Conservation (phyloP, 139 green algal genomes). For the Dunaliella sp. region DNA sequence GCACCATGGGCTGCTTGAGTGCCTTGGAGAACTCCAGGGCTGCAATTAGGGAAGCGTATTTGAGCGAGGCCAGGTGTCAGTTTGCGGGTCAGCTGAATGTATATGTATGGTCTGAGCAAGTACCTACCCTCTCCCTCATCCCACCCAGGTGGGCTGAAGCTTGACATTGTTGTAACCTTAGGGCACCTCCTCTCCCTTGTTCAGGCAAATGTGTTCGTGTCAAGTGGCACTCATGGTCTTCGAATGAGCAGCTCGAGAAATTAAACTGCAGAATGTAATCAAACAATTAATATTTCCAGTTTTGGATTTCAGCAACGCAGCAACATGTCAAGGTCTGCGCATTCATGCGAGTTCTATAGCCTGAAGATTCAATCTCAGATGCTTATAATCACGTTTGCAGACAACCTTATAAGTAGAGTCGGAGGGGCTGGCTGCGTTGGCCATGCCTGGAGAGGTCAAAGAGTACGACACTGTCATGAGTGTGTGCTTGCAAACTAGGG, state of each 20-base stretch:
- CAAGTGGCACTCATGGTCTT: neutral
- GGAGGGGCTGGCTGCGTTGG: too few relatives aligned
- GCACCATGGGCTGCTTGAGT: slow-evolving; percentile 41
- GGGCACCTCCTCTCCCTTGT: neutral
- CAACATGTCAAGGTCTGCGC: too few relatives aligned
- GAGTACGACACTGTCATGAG: too few relatives aligned
- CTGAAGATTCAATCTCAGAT: too few relatives aligned
- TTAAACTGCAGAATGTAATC: neutral
- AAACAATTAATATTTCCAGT: neutral
- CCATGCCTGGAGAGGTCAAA: too few relatives aligned
- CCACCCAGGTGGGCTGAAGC: neutral
- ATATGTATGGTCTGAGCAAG: neutral
- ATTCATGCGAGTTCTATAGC: too few relatives aligned
- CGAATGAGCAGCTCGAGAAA: too few relatives aligned
- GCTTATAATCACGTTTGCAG: too few relatives aligned
- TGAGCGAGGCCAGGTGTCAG: neutral
- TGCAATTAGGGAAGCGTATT: too few relatives aligned
- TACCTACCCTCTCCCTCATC: neutral
- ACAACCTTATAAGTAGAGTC: too few relatives aligned
- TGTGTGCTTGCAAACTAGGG: too few relatives aligned
- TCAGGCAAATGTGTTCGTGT: neutral
- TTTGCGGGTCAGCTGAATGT: neutral
- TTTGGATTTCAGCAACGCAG: neutral
- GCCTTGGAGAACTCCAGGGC: slow-evolving; percentile 33
- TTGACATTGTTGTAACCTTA: neutral